Evolutionary conservation across 2,329 filamentous ascomycete species (phyloP), one percentile per base, ranked within the genome.

Genomic region (Claviceps lovelessii): DNA sequence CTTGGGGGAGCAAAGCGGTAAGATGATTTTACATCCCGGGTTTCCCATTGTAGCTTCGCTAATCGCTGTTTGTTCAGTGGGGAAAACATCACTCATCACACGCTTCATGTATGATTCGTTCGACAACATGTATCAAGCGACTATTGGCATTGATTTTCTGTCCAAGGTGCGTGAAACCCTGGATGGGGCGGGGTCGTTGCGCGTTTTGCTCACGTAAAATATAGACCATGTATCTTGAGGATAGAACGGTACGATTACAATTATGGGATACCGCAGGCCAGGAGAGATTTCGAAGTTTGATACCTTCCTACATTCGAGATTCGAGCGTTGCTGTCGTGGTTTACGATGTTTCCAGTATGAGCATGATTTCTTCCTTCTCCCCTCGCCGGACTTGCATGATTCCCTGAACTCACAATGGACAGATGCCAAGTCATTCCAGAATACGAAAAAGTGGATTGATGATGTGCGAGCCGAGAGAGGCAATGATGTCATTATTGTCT

Each of bases 91-190:
- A 58, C 76, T 98, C 64, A 98, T 98, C 70, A 98, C 93, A 61
- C 85, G 93, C 61, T 98, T 98, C 78, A 98, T 98, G 93, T 98
- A 98, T 79, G 93, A 98, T 73, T 97, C 93, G 50, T 98, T 98
- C 77, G 93, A 98, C 78, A 96, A 95, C 75, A 97, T 91, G 79
- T 98, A 98, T 76, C 93, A 98, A 74, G 93, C 93, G 56, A 98
- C 93, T 44, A 97, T 98, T 68, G 93, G 93, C 67, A 98, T 98
- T 75, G 93, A 98, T 74, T 98, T 98, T 69, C 82, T 98, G 62
- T 96, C 90, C 67, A 98, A 98, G 85, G 89, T 88, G 77, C 69
- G 63, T 29, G 4, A 35, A 35, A 13, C 9, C 29, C n/a, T 31
- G 9, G 31, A 23, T n/a, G 35, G 13, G 6, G 17, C 47, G 8